phyloP scores from a whole-genome alignment of 2,329 filamentous ascomycete species.

The Waltergamsia citrina region DNA sequence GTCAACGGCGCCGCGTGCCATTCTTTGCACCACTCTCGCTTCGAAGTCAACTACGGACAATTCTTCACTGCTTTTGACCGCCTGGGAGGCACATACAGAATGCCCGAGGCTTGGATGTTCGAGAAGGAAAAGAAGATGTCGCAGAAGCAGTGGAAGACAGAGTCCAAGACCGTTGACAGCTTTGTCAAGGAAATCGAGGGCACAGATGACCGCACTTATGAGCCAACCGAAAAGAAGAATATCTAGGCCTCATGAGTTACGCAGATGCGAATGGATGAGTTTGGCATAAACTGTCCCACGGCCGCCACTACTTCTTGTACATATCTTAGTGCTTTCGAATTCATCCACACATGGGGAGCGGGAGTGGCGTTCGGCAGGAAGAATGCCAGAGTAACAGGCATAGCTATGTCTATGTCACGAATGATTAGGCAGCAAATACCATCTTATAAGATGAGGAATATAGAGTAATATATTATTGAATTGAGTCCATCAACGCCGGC shows the following conservation, averaged over 20 bases:
- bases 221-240: constrained; percentile 34
- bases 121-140: constrained; percentile 78
- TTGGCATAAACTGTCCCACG: too few relatives aligned
- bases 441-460: too few relatives aligned
- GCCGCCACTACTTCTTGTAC: too few relatives aligned
- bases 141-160: constrained; percentile 67
- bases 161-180: constrained; percentile 65
- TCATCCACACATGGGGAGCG: too few relatives aligned
- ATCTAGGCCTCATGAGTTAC: constrained; percentile 11
- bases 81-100: constrained; percentile 75
- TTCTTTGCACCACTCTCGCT: constrained; percentile 56
- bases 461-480: too few relatives aligned
- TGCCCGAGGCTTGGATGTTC: constrained; percentile 81
- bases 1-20: constrained; percentile 95
- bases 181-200: constrained; percentile 65
- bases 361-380: too few relatives aligned
- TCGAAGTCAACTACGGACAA: constrained; percentile 73
- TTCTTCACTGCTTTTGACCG: constrained; percentile 91
- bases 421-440: too few relatives aligned
- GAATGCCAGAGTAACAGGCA: too few relatives aligned
- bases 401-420: too few relatives aligned
- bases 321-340: too few relatives aligned
- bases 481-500: too few relatives aligned
- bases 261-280: too few relatives aligned
- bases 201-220: constrained; percentile 40